A percentile compares a stretch with the other conserved stretches of the same genome.
These are phyloP conservation scores for Boletus rubroflammeus DNA, from an alignment of 768 basidiomycete genomes.

Conservation along the genomic window DNA sequence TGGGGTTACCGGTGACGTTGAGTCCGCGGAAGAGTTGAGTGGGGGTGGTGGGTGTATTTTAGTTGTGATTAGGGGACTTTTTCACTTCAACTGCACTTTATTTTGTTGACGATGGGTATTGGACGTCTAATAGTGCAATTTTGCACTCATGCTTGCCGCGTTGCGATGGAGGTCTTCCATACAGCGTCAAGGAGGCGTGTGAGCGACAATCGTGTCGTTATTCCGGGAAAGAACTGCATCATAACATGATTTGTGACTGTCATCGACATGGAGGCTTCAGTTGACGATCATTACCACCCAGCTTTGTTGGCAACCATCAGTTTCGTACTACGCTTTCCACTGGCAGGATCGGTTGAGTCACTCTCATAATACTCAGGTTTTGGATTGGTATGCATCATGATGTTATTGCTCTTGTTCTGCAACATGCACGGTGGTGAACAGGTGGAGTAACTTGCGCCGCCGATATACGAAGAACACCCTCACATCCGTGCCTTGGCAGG, in stretches of 20 bases:
- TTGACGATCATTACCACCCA: not conserved
- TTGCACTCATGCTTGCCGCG: not conserved
- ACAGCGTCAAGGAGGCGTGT: not conserved
- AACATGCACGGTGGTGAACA: constrained; percentile 5
- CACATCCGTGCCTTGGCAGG: constrained; percentile 30
- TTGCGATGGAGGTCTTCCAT: not conserved
- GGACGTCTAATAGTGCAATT: not conserved
- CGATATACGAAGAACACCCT: constrained; percentile 4
- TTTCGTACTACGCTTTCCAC: too few relatives aligned
- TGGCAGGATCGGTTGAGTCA: too few relatives aligned
- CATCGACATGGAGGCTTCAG: too few relatives aligned
- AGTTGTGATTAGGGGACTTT: not conserved
- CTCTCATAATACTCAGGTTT: not conserved
- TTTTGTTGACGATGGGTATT: not conserved
- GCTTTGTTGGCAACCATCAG: not conserved
- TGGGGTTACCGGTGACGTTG: constrained; percentile 35
- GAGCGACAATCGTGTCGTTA: not conserved
- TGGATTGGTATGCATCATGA: not conserved
- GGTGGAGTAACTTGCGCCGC: not conserved
- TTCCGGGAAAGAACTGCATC: not conserved
- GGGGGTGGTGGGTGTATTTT: too few relatives aligned
- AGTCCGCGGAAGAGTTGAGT: constrained; percentile 29
- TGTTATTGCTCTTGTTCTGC: not conserved
- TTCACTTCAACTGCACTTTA: not conserved
- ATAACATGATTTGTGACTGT: not conserved